Evolutionary conservation across 306 rosid genomes (phyloP).

Genomic region (Trifolium repens): DNA sequence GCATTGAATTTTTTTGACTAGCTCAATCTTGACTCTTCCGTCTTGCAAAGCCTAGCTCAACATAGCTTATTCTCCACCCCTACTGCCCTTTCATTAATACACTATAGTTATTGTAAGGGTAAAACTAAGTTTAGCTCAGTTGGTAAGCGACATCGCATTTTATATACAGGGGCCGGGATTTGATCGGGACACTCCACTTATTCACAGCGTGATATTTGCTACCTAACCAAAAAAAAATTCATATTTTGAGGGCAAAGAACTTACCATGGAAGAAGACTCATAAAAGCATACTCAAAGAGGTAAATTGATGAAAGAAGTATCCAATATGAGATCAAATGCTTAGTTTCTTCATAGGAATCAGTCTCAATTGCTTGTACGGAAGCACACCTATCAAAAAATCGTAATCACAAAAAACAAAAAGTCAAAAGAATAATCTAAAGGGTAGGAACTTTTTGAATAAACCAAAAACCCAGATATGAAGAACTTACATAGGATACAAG

Average conservation of each 20-base stretch:
- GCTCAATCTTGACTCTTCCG: too few relatives aligned
- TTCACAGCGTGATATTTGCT: too few relatives aligned
- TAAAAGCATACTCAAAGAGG: slow-evolving; percentile 54
- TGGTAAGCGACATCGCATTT: too few relatives aligned
- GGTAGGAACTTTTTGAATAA: background rate
- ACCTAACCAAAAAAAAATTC: too few relatives aligned
- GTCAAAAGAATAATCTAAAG: background rate
- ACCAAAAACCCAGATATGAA: background rate
- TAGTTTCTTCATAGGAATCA: slow-evolving; percentile 47
- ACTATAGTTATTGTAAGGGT: too few relatives aligned
- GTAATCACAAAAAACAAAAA: slow-evolving; percentile 8
- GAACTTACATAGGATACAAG: slow-evolving; percentile 68
- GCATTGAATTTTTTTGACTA: background rate
- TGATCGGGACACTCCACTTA: too few relatives aligned
- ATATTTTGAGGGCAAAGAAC: background rate
- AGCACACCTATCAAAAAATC: slow-evolving; percentile 53
- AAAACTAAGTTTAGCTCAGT: too few relatives aligned
- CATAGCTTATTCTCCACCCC: background rate
- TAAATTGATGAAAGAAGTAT: slow-evolving; percentile 57
- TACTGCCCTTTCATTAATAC: too few relatives aligned
- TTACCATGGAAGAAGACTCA: slow-evolving; percentile 53
- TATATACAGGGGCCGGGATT: too few relatives aligned
- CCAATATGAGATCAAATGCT: slow-evolving; percentile 67
- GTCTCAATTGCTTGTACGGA: slow-evolving; percentile 61
- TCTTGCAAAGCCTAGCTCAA: background rate